Evolutionary conservation across 2,329 filamentous ascomycete species (phyloP).

Genomic region (Pleomassaria siparia): DNA sequence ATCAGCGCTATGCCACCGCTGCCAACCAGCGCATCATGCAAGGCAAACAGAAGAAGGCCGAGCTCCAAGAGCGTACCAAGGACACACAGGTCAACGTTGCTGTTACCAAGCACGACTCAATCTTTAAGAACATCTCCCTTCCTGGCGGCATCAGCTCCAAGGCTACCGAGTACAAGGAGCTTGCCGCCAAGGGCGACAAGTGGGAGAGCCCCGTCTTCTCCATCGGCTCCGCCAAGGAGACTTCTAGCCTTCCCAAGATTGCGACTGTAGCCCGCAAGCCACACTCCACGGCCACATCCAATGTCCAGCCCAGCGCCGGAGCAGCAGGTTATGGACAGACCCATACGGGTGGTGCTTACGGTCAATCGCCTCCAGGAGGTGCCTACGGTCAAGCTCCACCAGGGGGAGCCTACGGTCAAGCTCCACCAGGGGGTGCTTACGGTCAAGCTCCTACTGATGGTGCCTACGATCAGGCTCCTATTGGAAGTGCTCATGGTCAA

Average conservation of each 20-base stretch:
- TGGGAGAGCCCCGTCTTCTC: conserved; percentile 96
- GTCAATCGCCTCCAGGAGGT: no score
- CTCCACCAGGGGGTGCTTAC: background rate
- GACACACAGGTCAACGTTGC: conserved; percentile 79
- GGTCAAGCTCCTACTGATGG: conserved; percentile 9
- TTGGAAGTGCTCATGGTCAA: background rate
- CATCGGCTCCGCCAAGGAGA: conserved; percentile 75
- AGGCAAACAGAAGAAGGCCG: conserved; percentile 75
- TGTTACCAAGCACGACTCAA: conserved; percentile 84
- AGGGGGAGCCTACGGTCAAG: conserved; percentile 12
- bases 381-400: conserved; percentile 5
- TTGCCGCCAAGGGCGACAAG: conserved; percentile 82
- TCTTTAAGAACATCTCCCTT: conserved; percentile 85
- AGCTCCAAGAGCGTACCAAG: conserved; percentile 48
- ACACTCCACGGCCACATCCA: conserved; percentile 22
- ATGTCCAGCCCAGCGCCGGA: conserved; percentile 25
- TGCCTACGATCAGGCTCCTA: conserved; percentile 4
- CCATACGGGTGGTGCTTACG: conserved; percentile 12
- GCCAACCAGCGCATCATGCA: conserved; percentile 72
- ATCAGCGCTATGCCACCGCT: conserved; percentile 78
- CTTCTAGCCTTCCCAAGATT: conserved; percentile 66
- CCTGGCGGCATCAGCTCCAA: conserved; percentile 89
- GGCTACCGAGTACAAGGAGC: conserved; percentile 88
- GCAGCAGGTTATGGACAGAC: background rate
- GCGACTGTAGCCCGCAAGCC: conserved; percentile 59